phyloP scores from a whole-genome alignment of 208 protist genomes.

The Crithidia fasciculata region DNA sequence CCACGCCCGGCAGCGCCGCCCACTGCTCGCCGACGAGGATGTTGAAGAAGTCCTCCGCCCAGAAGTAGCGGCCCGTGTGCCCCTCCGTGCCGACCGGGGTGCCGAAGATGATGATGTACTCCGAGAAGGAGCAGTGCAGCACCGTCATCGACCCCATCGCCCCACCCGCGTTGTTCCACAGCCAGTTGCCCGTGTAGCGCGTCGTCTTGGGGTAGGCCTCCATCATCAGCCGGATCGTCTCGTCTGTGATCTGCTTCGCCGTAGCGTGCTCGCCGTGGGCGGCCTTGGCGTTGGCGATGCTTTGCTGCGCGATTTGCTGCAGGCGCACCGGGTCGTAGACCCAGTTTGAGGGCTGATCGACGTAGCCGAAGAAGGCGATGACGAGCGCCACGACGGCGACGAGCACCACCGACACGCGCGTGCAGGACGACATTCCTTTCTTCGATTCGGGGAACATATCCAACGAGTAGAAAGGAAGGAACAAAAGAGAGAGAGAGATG shows the following conservation, averaged over 20 bases:
- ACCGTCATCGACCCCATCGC: conserved; percentile 93
- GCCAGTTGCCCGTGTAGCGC: conserved; percentile 63
- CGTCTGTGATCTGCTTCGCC: conserved; percentile 55
- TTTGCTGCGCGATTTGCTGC: conserved; percentile 68
- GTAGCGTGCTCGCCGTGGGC: conserved; percentile 43
- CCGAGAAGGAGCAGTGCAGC: conserved; percentile 89
- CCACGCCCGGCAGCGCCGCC: conserved; percentile 53
- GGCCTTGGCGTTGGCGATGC: conserved; percentile 65
- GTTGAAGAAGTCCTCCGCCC: conserved; percentile 90
- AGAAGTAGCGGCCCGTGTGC: conserved; percentile 86
- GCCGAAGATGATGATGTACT: conserved; percentile 95
- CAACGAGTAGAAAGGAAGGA: too few species aligned
- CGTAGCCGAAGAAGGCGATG: conserved; percentile 51
- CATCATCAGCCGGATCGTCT: conserved; percentile 67
- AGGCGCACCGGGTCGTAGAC: conserved; percentile 78
- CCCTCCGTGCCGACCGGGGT: conserved; percentile 89
- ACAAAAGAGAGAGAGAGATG: too few species aligned
- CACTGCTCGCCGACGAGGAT: conserved; percentile 93
- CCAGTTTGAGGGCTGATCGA: conserved; percentile 73
- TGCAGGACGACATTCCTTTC: conserved; percentile 3
- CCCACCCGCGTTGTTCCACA: conserved; percentile 93
- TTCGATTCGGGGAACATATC: too few species aligned
- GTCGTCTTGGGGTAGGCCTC: conserved; percentile 77
- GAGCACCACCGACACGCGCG: conserved; percentile 13
- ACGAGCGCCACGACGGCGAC: conserved; percentile 38